Evolutionary conservation across 768 basidiomycete species (phyloP), one percentile per base, ranked within the genome.

Genomic region (Lactifluus volemus): DNA sequence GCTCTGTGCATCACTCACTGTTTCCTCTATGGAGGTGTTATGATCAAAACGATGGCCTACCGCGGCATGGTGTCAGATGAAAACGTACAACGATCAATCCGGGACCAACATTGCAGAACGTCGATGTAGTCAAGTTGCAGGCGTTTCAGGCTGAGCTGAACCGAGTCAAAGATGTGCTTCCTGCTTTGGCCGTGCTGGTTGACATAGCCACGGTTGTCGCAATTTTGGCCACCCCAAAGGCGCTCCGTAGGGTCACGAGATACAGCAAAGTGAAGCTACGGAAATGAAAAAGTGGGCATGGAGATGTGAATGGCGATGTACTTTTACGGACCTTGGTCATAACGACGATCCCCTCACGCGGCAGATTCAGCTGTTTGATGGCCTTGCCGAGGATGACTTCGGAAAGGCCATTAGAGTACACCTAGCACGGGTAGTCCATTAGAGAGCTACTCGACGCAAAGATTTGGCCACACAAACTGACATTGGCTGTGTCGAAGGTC

Each of bases 91-190:
- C 29, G 21, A 49, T 21, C 38, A 42, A 32, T 10, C 15, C 32
- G 34, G 8, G 17, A 50, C 60, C 53, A 51, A 77, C 85, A 85
- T 73, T 88, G 86, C 9, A 88, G 71, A 1, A 89, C 70, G 68
- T 89, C 88, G 64, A 91, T 76, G 61, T 88, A 89, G 53, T 89
- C 87, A 34, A 86, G 71, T 53, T 87, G 84, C 10, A 90, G 75
- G 38, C 88, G 76, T 65, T 84, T 71, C 56, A 89, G 70, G 54
- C 81, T 82, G 25, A 73, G 71, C 64, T 83, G 83, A 12, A 80
- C 78, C 12, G 79, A 72, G 41, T 81, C 83, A 64, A 86, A 85
- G 68, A 86, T 84, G 68, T 81, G 79, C 75, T 81, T 78, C 36
- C 77, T 70, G 54, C 66, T 71, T 3, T 73, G 65, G 3, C 75